Evolutionary conservation across 2,329 filamentous ascomycete species (phyloP), one percentile per base, ranked within the genome.

Genomic region (Trichoderma sp.): DNA sequence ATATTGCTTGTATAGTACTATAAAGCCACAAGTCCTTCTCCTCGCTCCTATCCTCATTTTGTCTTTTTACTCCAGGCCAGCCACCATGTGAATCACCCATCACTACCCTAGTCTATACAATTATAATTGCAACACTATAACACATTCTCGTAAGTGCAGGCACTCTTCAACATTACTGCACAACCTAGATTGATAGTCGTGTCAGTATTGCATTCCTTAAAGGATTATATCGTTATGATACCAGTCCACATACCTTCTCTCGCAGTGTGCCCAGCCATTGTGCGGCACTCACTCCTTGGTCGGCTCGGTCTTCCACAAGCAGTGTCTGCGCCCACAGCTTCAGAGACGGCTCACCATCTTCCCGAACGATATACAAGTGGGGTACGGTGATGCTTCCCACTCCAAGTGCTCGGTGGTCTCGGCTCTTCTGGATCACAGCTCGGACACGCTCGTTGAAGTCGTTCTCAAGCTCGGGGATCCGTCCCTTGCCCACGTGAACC

Each of bases 251-350:
- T 74, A 97, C 96, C 93, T 98, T 99, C 85, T 98, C 96, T 81
- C 95, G 88, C 81, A 99, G 82, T 76, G 88, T 90, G 68, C 93
- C 94, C 85, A 98, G 91, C 91, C 94, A 99, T 82, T 98, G 95
- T 75, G 91, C 91, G 77, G 96, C 90, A 78, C 94, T 97, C 82
- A 97, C 90, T 61, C 94, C 91, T 82, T 97, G 94, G 79, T 99
- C 96, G 68, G 95, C 93, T 73, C 95, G 87, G 81, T 99, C 96
- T 81, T 99, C 96, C 58, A 99, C 91, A 75, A 99, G 83, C 80
- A 98, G 85, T 55, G 96, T 97, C 85, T 97, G 95, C 56, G 96
- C 96, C 96, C 96, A 99, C 72, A 98, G 84, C 82, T 96, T 94
- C 79, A 99, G 83, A 76, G 92, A 95, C 37, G 96, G 96, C 82